Evolutionary conservation across 257 asterid species (phyloP).

Genomic region (Solanum chmielewskii): DNA sequence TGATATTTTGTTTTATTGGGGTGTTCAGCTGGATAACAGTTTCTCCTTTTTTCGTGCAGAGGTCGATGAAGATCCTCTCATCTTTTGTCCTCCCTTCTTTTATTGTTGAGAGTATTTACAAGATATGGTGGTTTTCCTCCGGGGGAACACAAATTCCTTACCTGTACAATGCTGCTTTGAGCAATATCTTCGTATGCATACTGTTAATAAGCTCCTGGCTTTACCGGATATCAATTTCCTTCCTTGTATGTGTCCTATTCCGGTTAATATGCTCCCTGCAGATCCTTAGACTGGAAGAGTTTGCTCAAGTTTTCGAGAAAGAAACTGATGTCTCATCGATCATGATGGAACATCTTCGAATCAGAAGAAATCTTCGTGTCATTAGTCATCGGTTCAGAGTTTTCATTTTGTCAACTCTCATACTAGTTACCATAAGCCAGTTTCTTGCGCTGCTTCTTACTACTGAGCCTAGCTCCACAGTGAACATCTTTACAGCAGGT

Average conservation of each 20-base stretch:
- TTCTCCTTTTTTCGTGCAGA: slow-evolving; percentile 32
- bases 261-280: slow-evolving; percentile 74
- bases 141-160: slow-evolving; percentile 78
- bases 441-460: slow-evolving; percentile 58
- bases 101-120: slow-evolving; percentile 52
- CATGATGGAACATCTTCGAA: slow-evolving; percentile 71
- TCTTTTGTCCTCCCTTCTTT: slow-evolving; percentile 77
- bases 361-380: slow-evolving; percentile 66
- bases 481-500: slow-evolving; percentile 56
- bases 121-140: slow-evolving; percentile 92
- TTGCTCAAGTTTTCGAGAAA: slow-evolving; percentile 61
- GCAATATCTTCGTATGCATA: slow-evolving; percentile 47
- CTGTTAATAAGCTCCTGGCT: slow-evolving; percentile 75
- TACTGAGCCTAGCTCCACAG: slow-evolving; percentile 36
- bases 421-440: slow-evolving; percentile 73
- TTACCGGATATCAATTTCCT: slow-evolving; percentile 61
- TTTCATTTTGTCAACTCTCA: slow-evolving; percentile 52
- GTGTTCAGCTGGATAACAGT: not conserved
- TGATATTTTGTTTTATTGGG: not conserved
- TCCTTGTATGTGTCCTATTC: slow-evolving; percentile 77
- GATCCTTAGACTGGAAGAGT: slow-evolving; percentile 64
- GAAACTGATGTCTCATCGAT: slow-evolving; percentile 60
- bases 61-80: slow-evolving; percentile 73
- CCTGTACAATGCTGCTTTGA: slow-evolving; percentile 39
- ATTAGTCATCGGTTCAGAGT: slow-evolving; percentile 84